A percentile compares a stretch with the other conserved stretches of the same genome.
phyloP scores from a whole-genome alignment of 257 asterid species.

The Solanum chmielewskii region DNA sequence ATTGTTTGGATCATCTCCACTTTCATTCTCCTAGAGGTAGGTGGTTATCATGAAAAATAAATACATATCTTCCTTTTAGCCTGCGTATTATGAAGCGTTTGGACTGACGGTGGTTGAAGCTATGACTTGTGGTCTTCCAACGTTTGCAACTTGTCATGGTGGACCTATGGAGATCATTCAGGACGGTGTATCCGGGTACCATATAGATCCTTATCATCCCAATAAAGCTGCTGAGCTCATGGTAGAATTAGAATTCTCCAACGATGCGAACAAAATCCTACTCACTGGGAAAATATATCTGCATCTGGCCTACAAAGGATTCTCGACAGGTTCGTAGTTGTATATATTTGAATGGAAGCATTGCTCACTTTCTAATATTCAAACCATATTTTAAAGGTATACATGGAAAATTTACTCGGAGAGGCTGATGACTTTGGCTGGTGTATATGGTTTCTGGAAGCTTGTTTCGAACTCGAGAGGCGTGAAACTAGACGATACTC shows the following conservation, averaged over 20 bases:
- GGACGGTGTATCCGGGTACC: constrained; percentile 77
- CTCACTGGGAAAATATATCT: constrained; percentile 60
- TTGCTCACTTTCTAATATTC: neutral
- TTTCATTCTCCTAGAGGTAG: neutral
- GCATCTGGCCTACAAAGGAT: constrained; percentile 47
- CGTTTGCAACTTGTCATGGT: constrained; percentile 88
- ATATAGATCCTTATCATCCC: constrained; percentile 89
- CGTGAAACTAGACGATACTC: constrained; percentile 82
- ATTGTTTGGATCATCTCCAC: neutral
- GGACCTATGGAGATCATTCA: constrained; percentile 96
- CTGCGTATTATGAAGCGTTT: constrained; percentile 95
- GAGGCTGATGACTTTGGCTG: constrained; percentile 92
- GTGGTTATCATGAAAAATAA: neutral
- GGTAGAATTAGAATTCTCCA: constrained; percentile 62
- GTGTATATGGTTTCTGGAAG: constrained; percentile 95
- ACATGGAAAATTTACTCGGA: constrained; percentile 90
- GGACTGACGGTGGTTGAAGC: constrained; percentile 98
- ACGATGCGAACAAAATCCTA: constrained; percentile 55
- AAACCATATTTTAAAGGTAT: constrained; percentile 34
- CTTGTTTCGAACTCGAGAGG: constrained; percentile 76
- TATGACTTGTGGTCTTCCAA: constrained; percentile 91
- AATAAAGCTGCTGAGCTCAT: constrained; percentile 50
- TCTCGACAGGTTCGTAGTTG: constrained; percentile 37
- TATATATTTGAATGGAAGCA: too few relatives aligned
- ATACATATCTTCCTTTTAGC: constrained; percentile 24